A percentile compares a stretch with the other conserved stretches of the same genome.
Conservation (phyloP, 768 basidiomycete genomes). For the Macrolepiota fuliginosa region DNA sequence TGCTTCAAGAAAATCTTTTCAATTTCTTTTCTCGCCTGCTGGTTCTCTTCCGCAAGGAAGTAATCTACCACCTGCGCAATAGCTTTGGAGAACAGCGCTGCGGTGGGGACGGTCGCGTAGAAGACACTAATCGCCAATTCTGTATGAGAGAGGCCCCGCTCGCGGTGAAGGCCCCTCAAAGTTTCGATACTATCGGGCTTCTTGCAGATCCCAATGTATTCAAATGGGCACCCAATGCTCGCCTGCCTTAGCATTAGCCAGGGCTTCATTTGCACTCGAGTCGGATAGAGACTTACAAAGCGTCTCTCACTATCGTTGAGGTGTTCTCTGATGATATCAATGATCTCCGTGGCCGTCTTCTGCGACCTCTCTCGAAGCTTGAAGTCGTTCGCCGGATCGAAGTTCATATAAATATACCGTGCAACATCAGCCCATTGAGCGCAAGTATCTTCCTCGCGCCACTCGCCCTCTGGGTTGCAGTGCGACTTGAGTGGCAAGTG, state of each 20-base stretch:
- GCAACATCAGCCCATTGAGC: constrained; percentile 47
- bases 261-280: constrained; percentile 15
- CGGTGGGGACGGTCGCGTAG: constrained; percentile 52
- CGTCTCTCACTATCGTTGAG: constrained; percentile 24
- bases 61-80: constrained; percentile 58
- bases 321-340: constrained; percentile 26
- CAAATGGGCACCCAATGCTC: neutral
- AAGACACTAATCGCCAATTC: constrained; percentile 50
- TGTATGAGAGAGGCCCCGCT: constrained; percentile 20
- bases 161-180: constrained; percentile 27
- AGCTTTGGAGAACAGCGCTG: constrained; percentile 52
- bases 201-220: neutral
- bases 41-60: constrained; percentile 43
- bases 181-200: constrained; percentile 25
- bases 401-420: constrained; percentile 45
- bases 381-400: constrained; percentile 46
- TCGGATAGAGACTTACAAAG: constrained; percentile 9
- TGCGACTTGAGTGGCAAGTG: constrained; percentile 42
- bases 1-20: constrained; percentile 28
- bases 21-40: constrained; percentile 37
- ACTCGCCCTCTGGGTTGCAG: constrained; percentile 25
- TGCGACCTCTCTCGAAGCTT: constrained; percentile 39
- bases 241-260: constrained; percentile 11
- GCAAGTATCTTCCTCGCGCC: constrained; percentile 38
- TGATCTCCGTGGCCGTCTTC: constrained; percentile 27